These are phyloP conservation scores for Penicillium sp. DNA, from an alignment of 2,329 filamentous ascomycete species.

Conservation along the genomic window DNA sequence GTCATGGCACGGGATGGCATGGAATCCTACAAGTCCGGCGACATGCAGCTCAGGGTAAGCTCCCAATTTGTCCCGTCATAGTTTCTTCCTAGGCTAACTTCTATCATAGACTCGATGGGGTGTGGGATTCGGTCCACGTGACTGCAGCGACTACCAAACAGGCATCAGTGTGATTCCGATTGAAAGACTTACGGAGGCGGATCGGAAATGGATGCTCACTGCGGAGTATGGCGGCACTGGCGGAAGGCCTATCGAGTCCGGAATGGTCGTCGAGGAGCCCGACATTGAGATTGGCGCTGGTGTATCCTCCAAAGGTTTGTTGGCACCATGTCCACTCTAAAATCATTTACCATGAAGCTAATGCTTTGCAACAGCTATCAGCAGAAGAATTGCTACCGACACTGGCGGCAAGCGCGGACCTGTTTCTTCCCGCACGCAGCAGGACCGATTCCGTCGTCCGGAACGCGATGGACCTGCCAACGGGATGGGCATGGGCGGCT, in stretches of 20 bases:
- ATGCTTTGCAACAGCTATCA: too few species aligned
- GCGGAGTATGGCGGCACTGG: constrained; percentile 90
- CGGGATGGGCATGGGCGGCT: too few species aligned
- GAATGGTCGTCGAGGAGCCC: constrained; percentile 88
- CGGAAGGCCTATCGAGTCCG: constrained; percentile 66
- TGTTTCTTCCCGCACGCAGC: constrained; percentile 40
- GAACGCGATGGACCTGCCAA: constrained; percentile 33
- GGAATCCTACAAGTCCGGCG: constrained; percentile 65
- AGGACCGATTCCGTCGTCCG: constrained; percentile 23
- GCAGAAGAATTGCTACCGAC: constrained; percentile 45
- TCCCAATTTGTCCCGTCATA: too few species aligned
- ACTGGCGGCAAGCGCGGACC: constrained; percentile 44
- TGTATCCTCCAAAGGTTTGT: constrained; percentile 93
- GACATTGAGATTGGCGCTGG: constrained; percentile 99
- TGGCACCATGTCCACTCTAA: too few species aligned
- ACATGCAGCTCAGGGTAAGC: constrained; percentile 63
- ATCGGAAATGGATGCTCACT: constrained; percentile 92
- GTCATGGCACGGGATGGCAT: constrained; percentile 76
- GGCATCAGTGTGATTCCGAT: constrained; percentile 92
- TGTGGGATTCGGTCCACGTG: constrained; percentile 89
- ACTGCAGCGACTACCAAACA: constrained; percentile 90
- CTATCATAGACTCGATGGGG: constrained; percentile 77
- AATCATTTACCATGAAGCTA: too few species aligned
- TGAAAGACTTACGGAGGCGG: constrained; percentile 82
- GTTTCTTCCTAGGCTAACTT: too few species aligned